Base-by-base conservation (phyloP, 169 alveolate genomes). In the Ichthyophthirius multifiliis region DNA sequence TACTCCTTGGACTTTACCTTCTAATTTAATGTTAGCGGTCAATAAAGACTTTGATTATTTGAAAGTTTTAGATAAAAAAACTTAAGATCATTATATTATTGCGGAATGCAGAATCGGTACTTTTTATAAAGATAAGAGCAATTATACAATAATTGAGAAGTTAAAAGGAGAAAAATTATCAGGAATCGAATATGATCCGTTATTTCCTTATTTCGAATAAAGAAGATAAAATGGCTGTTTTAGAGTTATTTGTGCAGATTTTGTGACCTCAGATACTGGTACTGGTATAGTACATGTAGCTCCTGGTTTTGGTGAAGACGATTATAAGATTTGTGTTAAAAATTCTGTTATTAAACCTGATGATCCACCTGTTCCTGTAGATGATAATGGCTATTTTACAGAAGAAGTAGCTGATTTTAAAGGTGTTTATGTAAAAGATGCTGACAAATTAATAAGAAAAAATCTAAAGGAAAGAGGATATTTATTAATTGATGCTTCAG, bases 1-100 rank as follows among this genome's bases (percentile, higher is more conserved):
- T 13, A 99, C 99, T 0, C 99, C 99, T 4, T 99, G 99, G 99
- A 99, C 99, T 0, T 95, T 99, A n/a, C 99, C 99, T 0, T 90
- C 99, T 31, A 99, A 99, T 89, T 84, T 97, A 64, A 99, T 98
- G 55, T 87, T 97, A 32, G 98, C 99, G 43, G 98, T 97, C 32
- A 93, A 98, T 91, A 98, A 98, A 27, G 94, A 90, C 31, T 91
- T 97, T 44, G 95, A 83, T 3, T 99, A 99, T 88, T 92, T 97
- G 12, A 93, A 95, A 71, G 79, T 98, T 27, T 83, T 76, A 18
- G 93, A 91, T 45, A 82, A 83, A 63, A 92, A 94, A 35, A 79
- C 84, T 18, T 65, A 89, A 4, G 89, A 91, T 43, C 86, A 83
- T 23, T 93, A 88, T 44, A 97, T 97, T 35, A 87, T 97, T 37